Evolutionary conservation across 1,284 basidiomycete genomes (phyloP), one percentile per base, ranked within the genome.

Genomic region (Phlebopus sp.): DNA sequence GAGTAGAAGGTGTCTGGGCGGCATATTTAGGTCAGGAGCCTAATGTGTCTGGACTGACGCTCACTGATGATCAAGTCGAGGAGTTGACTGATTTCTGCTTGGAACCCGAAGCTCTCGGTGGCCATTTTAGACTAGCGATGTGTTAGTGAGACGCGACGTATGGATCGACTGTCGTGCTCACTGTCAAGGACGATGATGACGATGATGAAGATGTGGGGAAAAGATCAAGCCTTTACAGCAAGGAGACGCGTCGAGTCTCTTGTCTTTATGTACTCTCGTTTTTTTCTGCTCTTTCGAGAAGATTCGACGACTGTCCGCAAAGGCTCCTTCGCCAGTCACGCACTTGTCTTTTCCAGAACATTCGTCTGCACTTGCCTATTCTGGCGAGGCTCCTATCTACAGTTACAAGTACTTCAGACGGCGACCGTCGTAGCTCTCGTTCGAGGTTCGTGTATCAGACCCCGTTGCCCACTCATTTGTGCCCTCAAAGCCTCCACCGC

Each of bases 31-130:
- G 19, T 44, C 14, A 41, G 44, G 34, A 5, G 32, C 14, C 23
- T 17, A 29, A 23, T 39, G 18, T 19, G 36, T 42, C 38, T 8
- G 30, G 30, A 19, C 4, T 38, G 7, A 40, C 19, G 74, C 82
- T 48, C 62, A 90, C 89, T 92, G 79, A 92, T 92, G 74, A 93
- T 93, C 67, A 93, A 75, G 76, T 93, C 91, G 52, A 93, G 78
- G 55, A 95, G 77, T 74, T 96, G 92, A 69, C 85, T 90, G 82
- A 97, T 97, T 82, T 97, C 95, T 70, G 94, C 94, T 73, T 97
- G 92, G 82, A 92, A 92, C 69, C 89, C 89, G 71, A 91, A 91
- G 73, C 82, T 85, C 74, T 91, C 89, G 50, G 82, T 73, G 55
- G 86, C 81, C 84, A 87, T 88, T 76, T 70, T 73, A 58, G 42